Percentiles rank a stretch among this genome's conserved stretches.
phyloP scores from a whole-genome alignment of 805 yeast genomes.

The Myxozyma neglecta region DNA sequence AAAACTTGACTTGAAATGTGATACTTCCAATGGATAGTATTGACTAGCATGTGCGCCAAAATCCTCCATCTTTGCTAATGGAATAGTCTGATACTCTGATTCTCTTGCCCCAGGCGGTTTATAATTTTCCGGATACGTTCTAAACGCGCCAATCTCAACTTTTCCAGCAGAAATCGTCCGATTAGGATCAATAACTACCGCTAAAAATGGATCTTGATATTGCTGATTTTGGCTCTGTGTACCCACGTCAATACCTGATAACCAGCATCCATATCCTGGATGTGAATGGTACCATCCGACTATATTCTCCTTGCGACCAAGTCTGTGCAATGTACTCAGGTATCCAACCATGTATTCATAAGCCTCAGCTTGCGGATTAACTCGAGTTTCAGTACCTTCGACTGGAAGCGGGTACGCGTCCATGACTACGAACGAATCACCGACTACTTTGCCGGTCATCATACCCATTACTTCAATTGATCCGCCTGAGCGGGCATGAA shows the following conservation, averaged over 20 bases:
- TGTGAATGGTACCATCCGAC: constrained; percentile 98
- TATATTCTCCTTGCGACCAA: constrained; percentile 62
- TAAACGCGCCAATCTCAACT: constrained; percentile 84
- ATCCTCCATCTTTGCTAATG: constrained; percentile 56
- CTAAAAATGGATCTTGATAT: constrained; percentile 89
- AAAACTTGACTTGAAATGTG: constrained; percentile 53
- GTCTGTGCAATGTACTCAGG: constrained; percentile 54
- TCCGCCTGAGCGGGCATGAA: constrained; percentile 83
- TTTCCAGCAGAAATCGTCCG: constrained; percentile 60
- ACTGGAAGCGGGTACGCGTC: constrained; percentile 89
- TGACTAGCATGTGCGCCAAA: constrained; percentile 69
- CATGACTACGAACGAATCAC: constrained; percentile 60
- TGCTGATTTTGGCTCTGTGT: constrained; percentile 83
- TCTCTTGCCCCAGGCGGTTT: constrained; percentile 28
- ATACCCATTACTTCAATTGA: constrained; percentile 93
- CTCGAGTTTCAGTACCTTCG: constrained; percentile 93
- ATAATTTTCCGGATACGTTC: constrained; percentile 58
- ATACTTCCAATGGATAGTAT: constrained; percentile 66
- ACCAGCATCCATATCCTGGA: constrained; percentile 97
- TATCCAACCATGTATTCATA: constrained; percentile 93
- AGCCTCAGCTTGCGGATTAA: constrained; percentile 90
- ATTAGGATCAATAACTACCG: constrained; percentile 81
- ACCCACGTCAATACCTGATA: constrained; percentile 87
- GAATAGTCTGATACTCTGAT: constrained; percentile 39
- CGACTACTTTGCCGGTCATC: constrained; percentile 73